These are phyloP conservation scores for Colletotrichum chlorophyti DNA, from an alignment of 2,329 filamentous ascomycete genomes.

Conservation along the genomic window DNA sequence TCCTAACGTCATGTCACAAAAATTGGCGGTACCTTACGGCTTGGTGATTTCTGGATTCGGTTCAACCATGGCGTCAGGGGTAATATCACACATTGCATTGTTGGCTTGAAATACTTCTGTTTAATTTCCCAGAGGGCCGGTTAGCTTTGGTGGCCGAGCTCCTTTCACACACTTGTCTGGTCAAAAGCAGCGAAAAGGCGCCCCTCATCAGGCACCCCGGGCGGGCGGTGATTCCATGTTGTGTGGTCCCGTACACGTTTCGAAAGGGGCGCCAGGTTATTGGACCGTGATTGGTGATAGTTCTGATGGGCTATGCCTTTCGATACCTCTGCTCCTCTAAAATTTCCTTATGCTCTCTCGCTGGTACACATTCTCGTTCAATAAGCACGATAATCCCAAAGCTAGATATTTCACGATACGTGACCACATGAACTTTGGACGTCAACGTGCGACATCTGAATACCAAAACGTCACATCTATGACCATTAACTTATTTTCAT, in stretches of 20 bases:
- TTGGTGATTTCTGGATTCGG: conserved; percentile 10
- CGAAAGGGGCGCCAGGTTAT: conserved; percentile 22
- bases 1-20: conserved; percentile 13
- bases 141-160: background rate
- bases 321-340: conserved; percentile 14
- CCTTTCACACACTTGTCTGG: conserved; percentile 5
- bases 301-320: background rate
- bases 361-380: conserved; percentile 24
- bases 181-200: background rate
- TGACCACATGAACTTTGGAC: background rate
- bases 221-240: conserved; percentile 7
- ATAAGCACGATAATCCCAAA: conserved; percentile 1
- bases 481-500: too few species aligned
- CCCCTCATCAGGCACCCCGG: background rate
- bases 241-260: background rate
- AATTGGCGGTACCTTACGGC: conserved; percentile 17
- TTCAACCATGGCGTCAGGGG: conserved; percentile 23
- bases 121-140: conserved; percentile 9
- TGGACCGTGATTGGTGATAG: conserved; percentile 26
- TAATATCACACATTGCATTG: conserved; percentile 11
- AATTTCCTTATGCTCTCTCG: too few species aligned
- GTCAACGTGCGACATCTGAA: too few species aligned
- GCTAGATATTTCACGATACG: background rate
- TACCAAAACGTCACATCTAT: too few species aligned
- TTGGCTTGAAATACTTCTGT: conserved; percentile 13